Conservation (phyloP, 768 basidiomycete species). For the Lactarius sp. region DNA sequence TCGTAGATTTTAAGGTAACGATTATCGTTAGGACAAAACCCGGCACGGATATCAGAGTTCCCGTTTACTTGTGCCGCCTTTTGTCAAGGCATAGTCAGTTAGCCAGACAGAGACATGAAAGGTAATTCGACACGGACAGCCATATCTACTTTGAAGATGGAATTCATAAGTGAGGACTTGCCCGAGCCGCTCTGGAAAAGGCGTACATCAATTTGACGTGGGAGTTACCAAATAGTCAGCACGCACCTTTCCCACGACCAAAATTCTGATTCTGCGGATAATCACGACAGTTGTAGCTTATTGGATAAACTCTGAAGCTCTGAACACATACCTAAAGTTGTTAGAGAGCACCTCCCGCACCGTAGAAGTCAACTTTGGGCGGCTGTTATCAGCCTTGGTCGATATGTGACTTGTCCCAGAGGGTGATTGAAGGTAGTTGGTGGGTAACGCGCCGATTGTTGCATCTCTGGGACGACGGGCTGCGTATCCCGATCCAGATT, state of each 20-base stretch:
- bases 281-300: not conserved
- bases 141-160: conserved; percentile 8
- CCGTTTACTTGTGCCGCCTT: not conserved
- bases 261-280: conserved; percentile 9
- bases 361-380: not conserved
- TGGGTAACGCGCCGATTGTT: too few species aligned
- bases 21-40: not conserved
- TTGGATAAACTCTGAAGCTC: not conserved
- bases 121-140: not conserved
- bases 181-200: conserved; percentile 1
- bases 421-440: not conserved
- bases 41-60: not conserved
- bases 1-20: not conserved
- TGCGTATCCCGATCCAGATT: too few species aligned
- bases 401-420: not conserved
- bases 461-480: too few species aligned
- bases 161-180: conserved; percentile 9
- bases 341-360: conserved; percentile 1
- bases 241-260: conserved; percentile 12
- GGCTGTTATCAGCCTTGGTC: too few species aligned
- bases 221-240: too few species aligned
- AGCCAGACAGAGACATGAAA: not conserved
- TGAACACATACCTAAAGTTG: conserved; percentile 2
- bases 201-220: not conserved
- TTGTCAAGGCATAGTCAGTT: not conserved